Evolutionary conservation across 352 stramenopile species (phyloP).

Genomic region (Pilasporangium apinafurcum): DNA sequence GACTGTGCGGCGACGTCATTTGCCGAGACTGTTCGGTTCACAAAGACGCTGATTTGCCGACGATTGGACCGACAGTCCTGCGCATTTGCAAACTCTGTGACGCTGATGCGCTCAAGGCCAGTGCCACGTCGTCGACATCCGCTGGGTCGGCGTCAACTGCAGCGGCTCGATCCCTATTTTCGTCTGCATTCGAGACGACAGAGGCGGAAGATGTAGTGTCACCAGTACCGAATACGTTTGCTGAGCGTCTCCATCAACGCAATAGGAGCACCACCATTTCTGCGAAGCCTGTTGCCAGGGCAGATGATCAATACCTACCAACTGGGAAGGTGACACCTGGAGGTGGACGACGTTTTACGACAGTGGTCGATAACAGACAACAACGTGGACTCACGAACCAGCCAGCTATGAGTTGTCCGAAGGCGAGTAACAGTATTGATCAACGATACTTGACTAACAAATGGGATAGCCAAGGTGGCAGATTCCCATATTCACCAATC

Average conservation of each 20-base stretch:
- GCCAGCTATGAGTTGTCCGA: constrained; percentile 13
- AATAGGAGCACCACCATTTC: no score
- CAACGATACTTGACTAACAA: constrained; percentile 5
- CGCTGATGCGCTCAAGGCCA: constrained; percentile 13
- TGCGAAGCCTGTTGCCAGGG: neutral
- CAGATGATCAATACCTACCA: neutral
- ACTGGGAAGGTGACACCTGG: no score
- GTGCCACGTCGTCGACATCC: neutral
- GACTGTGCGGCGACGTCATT: constrained; percentile 68
- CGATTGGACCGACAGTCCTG: constrained; percentile 52
- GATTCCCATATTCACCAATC: no score
- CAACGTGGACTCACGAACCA: constrained; percentile 3
- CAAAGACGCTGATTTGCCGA: constrained; percentile 63
- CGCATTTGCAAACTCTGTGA: constrained; percentile 65
- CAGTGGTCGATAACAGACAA: constrained; percentile 4
- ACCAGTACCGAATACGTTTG: no score
- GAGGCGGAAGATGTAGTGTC: neutral
- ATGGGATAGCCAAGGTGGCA: constrained; percentile 8
- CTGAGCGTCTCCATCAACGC: no score
- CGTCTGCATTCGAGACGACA: constrained; percentile 2
- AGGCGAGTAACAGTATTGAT: constrained; percentile 3
- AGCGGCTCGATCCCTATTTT: constrained; percentile 2
- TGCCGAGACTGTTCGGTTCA: constrained; percentile 67
- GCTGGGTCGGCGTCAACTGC: constrained; percentile 12
- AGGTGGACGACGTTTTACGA: constrained; percentile 5